Conservation (phyloP, 1,139 yeast genomes). For the Protomyces macrosporus region DNA sequence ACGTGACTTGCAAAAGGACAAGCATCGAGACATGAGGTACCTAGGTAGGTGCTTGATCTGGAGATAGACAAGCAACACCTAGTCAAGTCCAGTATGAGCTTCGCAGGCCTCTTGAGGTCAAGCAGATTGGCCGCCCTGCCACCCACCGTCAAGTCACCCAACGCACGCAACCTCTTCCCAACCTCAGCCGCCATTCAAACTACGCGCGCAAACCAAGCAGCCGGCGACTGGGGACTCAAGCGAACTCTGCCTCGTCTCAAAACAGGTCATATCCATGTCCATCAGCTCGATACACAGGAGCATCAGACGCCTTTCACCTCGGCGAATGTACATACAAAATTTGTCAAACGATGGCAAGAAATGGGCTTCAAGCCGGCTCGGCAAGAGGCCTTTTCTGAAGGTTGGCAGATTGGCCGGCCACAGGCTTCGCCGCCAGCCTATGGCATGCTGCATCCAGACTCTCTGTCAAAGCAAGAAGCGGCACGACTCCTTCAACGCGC, state of each 20-base stretch:
- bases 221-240: conserved; percentile 28
- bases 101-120: conserved; percentile 7
- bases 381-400: background rate
- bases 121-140: conserved; percentile 15
- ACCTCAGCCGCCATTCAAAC: conserved; percentile 10
- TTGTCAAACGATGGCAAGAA: conserved; percentile 19
- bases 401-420: background rate
- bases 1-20: too few relatives aligned
- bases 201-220: conserved; percentile 7
- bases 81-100: background rate
- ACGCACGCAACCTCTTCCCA: conserved; percentile 9
- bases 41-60: too few relatives aligned
- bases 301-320: conserved; percentile 24
- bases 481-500: background rate
- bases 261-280: conserved; percentile 15
- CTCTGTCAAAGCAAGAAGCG: background rate
- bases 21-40: too few relatives aligned
- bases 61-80: background rate
- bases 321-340: conserved; percentile 6
- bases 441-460: background rate
- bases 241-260: conserved; percentile 17
- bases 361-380: conserved; percentile 8
- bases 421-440: background rate
- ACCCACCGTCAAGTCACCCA: conserved; percentile 1
- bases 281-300: conserved; percentile 17